Evolutionary conservation across 495 filamentous ascomycete genomes (phyloP).

Genomic region (Entonaema liquescens): DNA sequence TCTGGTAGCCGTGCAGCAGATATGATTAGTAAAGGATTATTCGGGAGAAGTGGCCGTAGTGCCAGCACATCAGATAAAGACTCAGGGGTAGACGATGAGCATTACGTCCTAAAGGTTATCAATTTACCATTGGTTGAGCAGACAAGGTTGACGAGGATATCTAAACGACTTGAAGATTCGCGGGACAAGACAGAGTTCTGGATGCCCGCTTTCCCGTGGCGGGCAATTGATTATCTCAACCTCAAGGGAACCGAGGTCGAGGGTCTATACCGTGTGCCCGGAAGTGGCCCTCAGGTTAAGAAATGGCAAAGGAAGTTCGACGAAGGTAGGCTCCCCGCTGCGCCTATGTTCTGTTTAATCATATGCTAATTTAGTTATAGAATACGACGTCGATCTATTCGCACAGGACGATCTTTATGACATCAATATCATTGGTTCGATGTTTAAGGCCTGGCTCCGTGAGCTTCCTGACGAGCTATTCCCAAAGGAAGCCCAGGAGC

Average conservation of each 20-base stretch:
- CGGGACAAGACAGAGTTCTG: conserved; percentile 95
- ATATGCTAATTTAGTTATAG: conserved; percentile 55
- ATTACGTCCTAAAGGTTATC: conserved; percentile 80
- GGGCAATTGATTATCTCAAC: conserved; percentile 93
- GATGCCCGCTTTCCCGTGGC: conserved; percentile 93
- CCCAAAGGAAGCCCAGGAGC: conserved; percentile 78
- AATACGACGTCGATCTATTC: conserved; percentile 86
- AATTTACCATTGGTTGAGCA: conserved; percentile 84
- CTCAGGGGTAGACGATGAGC: conserved; percentile 70
- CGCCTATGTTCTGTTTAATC: background rate
- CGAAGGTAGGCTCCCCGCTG: conserved; percentile 58
- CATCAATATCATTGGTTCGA: conserved; percentile 90
- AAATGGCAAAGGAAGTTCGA: conserved; percentile 90
- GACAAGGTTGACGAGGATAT: conserved; percentile 84
- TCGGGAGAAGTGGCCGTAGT: conserved; percentile 77
- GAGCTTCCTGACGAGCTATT: conserved; percentile 91
- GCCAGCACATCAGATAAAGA: conserved; percentile 76
- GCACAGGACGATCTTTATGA: conserved; percentile 85
- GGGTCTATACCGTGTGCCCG: conserved; percentile 87
- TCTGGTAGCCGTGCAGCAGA: conserved; percentile 77
- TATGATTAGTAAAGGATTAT: conserved; percentile 78
- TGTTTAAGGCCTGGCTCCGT: conserved; percentile 94
- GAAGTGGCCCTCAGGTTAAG: conserved; percentile 82
- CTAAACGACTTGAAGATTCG: conserved; percentile 81
- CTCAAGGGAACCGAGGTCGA: conserved; percentile 90